Percentiles rank a stretch among this genome's conserved stretches.
Conservation (phyloP, 768 basidiomycete genomes). For the Boletus huronensis region DNA sequence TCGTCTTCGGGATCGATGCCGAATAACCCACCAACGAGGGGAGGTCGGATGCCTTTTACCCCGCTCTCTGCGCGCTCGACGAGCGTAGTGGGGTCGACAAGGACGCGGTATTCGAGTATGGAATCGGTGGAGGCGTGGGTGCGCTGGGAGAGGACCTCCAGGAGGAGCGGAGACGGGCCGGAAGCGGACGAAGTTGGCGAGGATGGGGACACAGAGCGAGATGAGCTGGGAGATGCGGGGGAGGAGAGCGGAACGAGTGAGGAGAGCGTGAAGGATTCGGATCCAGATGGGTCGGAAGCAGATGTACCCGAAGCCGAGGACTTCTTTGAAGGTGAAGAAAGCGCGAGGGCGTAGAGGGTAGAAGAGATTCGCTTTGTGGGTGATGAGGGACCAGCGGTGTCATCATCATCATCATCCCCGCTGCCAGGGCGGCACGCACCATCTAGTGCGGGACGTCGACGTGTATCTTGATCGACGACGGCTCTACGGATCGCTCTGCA, state of each 20-base stretch:
- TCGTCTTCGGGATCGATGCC: constrained; percentile 47
- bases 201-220: neutral
- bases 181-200: constrained; percentile 28
- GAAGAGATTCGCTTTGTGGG: constrained; percentile 16
- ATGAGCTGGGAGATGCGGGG: neutral
- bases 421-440: neutral
- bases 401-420: neutral
- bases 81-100: constrained; percentile 65
- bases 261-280: constrained; percentile 11
- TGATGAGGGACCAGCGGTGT: neutral
- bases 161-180: constrained; percentile 42
- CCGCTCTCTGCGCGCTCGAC: constrained; percentile 64
- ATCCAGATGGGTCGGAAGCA: neutral
- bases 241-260: constrained; percentile 16
- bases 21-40: constrained; percentile 35
- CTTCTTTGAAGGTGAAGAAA: constrained; percentile 19
- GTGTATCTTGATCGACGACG: constrained; percentile 47
- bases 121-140: constrained; percentile 68
- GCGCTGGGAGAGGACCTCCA: constrained; percentile 64
- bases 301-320: neutral
- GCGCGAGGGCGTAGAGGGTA: constrained; percentile 10
- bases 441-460: neutral
- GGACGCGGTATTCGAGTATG: constrained; percentile 75
- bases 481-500: constrained; percentile 68
- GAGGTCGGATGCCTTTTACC: constrained; percentile 56